phyloP scores from a whole-genome alignment of 2,329 filamentous ascomycete genomes.

The Paecilomyces dactylethromorphus region DNA sequence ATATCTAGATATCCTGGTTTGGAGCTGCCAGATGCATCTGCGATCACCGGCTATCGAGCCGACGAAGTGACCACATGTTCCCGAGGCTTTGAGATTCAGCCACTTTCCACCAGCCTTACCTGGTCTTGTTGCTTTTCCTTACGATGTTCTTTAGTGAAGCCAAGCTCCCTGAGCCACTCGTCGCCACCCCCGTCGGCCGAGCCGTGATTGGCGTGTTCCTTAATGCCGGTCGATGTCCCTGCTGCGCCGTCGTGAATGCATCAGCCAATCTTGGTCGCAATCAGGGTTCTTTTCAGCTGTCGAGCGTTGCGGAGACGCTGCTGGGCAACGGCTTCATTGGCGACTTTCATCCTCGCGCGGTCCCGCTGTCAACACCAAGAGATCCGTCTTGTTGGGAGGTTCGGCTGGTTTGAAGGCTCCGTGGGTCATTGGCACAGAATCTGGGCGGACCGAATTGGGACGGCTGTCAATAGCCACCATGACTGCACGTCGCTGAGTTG shows the following conservation, averaged over 20 bases:
- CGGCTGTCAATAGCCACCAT: not conserved
- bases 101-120: not conserved
- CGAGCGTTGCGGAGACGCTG: not conserved
- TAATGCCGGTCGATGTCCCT: not conserved
- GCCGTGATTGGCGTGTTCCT: not conserved
- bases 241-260: not conserved
- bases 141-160: not conserved
- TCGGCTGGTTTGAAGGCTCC: not conserved
- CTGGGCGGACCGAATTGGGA: not conserved
- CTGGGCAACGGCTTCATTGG: not conserved
- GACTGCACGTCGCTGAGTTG: not conserved
- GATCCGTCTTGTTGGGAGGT: not conserved
- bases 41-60: not conserved
- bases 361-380: not conserved
- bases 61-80: not conserved
- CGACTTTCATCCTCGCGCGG: not conserved
- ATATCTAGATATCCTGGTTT: not conserved
- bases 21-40: not conserved
- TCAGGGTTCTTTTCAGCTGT: not conserved
- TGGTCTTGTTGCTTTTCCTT: not conserved
- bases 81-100: not conserved
- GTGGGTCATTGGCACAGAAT: not conserved
- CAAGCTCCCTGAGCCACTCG: not conserved
- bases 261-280: not conserved
- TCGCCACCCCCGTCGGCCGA: not conserved